Base-by-base conservation (phyloP, 768 basidiomycete species). In the Calocybe cyanea region DNA sequence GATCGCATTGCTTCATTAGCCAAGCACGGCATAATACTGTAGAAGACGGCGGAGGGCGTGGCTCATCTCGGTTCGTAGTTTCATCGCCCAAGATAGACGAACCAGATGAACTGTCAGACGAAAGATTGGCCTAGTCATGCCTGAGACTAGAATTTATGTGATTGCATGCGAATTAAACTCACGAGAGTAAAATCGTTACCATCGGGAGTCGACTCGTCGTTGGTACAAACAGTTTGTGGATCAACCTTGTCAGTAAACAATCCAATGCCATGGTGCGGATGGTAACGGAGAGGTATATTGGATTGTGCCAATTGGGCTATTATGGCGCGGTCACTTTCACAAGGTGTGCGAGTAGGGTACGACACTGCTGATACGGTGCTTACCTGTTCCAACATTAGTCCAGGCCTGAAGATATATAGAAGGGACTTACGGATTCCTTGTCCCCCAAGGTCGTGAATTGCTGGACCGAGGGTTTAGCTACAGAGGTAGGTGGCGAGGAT, bases 1-100 rank as follows among this genome's bases (percentile, higher is more conserved):
- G 35, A 0, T 5, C 8, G 39, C 70, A 72, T 33, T 48, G 42
- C 25, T 53, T 49, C 24, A 43, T 14, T 7, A 56, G 49, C 55
- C 55, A 56, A 8, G 19, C 1, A 24, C 49, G 46, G 36, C 55
- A 56, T 20, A 51, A 45, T 23, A 23, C 34, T 5, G 13, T 31
- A 21, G 9, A 34, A 8, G 18, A 38, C 8, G 55, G 55, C 15
- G 49, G 49, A 2, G 49, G 49, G n/a, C 20, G 41, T 23, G 38
- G 42, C 11, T n/a, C 9, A 4, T 33, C 14, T 39, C 19, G 37
- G 5, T 13, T 21, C n/a, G 15, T 19, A 17, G 11, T 11, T 8
- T 10, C 25, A 19, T 48, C 51, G 20, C 46, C 47, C 2, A 41
- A 42, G 38, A 38, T 34, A 2, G 37, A 37, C 7, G 56, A 52